Evolutionary conservation across 768 basidiomycete species (phyloP).

Genomic region (Asterophora parasitica): DNA sequence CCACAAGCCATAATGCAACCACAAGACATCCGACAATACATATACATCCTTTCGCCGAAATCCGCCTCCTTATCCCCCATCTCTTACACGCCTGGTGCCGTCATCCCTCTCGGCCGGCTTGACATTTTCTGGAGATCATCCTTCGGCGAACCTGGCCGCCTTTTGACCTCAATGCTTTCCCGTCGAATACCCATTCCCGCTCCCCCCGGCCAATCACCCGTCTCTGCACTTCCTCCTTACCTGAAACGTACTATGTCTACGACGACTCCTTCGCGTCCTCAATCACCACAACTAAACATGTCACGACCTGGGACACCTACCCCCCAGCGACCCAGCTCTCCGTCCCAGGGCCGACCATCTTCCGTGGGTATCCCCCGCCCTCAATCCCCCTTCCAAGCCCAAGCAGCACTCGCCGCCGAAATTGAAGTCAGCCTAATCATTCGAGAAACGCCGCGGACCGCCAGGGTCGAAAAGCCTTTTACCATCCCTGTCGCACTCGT

Average conservation of each 20-base stretch:
- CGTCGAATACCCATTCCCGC: slow-evolving; percentile 64
- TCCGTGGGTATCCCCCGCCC: slow-evolving; percentile 30
- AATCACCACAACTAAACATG: slow-evolving; percentile 50
- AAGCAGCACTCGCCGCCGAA: slow-evolving; percentile 27
- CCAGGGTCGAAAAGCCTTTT: slow-evolving; percentile 58
- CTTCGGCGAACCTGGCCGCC: slow-evolving; percentile 80
- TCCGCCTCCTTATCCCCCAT: slow-evolving; percentile 39
- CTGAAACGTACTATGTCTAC: slow-evolving; percentile 53
- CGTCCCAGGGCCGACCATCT: slow-evolving; percentile 39
- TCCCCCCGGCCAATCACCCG: slow-evolving; percentile 40
- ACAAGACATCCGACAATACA: slow-evolving; percentile 81
- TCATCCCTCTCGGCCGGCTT: slow-evolving; percentile 78
- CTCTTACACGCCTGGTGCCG: slow-evolving; percentile 56
- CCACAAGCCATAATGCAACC: slow-evolving; percentile 73
- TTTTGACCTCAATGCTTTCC: slow-evolving; percentile 86
- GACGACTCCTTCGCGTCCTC: slow-evolving; percentile 43
- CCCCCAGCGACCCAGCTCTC: slow-evolving; percentile 35
- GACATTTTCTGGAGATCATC: slow-evolving; percentile 87
- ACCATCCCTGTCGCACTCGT: slow-evolving; percentile 49
- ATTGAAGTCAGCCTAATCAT: slow-evolving; percentile 58
- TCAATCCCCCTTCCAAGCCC: slow-evolving; percentile 28
- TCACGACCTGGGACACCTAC: slow-evolving; percentile 59
- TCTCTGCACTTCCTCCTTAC: slow-evolving; percentile 72
- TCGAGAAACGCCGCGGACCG: slow-evolving; percentile 39
- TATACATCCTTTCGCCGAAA: slow-evolving; percentile 72